Evolutionary conservation across 2,329 filamentous ascomycete species (phyloP).

Genomic region (Emydomyces testavorans): DNA sequence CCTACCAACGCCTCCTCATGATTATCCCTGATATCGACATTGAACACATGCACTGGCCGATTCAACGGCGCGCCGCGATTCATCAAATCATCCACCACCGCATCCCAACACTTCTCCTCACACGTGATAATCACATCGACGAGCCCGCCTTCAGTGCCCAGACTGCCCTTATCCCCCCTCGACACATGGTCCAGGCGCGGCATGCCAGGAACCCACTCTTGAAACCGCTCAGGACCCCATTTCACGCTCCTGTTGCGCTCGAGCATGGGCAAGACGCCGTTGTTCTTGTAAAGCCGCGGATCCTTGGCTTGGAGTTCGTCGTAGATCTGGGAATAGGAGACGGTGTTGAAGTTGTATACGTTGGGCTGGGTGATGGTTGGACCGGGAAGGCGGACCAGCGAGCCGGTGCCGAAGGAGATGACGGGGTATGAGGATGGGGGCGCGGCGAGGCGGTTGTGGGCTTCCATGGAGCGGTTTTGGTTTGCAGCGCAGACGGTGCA

Average conservation of each 20-base stretch:
- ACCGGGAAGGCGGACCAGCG: slow-evolving; percentile 81
- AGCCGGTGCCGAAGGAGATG: slow-evolving; percentile 94
- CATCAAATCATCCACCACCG: slow-evolving; percentile 85
- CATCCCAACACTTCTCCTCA: slow-evolving; percentile 96
- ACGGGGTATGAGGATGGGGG: slow-evolving; percentile 82
- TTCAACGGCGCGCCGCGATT: slow-evolving; percentile 78
- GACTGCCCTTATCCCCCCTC: slow-evolving; percentile 59
- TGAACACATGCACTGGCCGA: slow-evolving; percentile 91
- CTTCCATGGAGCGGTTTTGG: slow-evolving; percentile 99
- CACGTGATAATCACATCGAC: slow-evolving; percentile 95
- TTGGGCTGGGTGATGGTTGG: slow-evolving; percentile 88
- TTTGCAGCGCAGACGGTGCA: slow-evolving; percentile 76
- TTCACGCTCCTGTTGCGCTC: slow-evolving; percentile 85
- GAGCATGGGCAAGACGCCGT: slow-evolving; percentile 92
- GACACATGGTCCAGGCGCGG: slow-evolving; percentile 63
- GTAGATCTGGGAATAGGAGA: slow-evolving; percentile 90
- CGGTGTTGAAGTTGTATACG: slow-evolving; percentile 96
- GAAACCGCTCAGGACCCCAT: slow-evolving; percentile 92
- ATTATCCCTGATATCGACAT: slow-evolving; percentile 96
- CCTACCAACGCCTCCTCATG: slow-evolving; percentile 91
- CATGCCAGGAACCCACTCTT: slow-evolving; percentile 86
- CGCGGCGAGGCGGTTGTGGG: slow-evolving; percentile 81
- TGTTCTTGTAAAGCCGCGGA: slow-evolving; percentile 72
- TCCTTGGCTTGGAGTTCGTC: slow-evolving; percentile 82
- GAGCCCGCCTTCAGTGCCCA: slow-evolving; percentile 74